Conservation (phyloP, 306 rosid species). For the Quercus berberidifolia region DNA sequence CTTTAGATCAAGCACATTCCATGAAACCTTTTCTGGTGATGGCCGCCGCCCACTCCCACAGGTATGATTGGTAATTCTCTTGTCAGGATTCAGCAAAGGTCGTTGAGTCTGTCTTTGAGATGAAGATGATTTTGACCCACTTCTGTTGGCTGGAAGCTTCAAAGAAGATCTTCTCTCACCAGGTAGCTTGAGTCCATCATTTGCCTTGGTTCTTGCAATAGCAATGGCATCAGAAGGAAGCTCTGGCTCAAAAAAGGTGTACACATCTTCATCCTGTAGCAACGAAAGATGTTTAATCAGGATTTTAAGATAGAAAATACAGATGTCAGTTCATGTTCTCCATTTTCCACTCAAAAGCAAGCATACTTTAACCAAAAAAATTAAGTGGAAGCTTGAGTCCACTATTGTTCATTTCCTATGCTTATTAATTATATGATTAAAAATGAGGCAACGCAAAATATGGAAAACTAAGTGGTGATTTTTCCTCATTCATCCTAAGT, state of each 20-base stretch:
- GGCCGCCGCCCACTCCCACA: conserved; percentile 34
- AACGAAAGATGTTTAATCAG: conserved; percentile 7
- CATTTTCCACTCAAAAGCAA: background rate
- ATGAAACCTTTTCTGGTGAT: conserved; percentile 67
- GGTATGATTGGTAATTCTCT: conserved; percentile 46
- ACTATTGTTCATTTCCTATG: background rate
- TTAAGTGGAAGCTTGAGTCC: background rate
- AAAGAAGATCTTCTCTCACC: conserved; percentile 51
- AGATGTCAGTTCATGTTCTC: background rate
- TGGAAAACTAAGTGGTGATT: background rate
- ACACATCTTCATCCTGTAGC: conserved; percentile 91
- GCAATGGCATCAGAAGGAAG: conserved; percentile 46
- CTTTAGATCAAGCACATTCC: conserved; percentile 92
- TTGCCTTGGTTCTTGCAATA: conserved; percentile 47
- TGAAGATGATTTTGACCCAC: conserved; percentile 47
- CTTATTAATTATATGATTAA: background rate
- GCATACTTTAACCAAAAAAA: background rate
- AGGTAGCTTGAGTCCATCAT: conserved; percentile 50
- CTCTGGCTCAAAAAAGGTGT: conserved; percentile 89
- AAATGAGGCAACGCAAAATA: background rate
- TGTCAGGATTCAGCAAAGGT: conserved; percentile 38
- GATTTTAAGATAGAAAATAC: background rate
- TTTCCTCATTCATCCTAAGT: background rate
- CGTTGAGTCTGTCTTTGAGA: conserved; percentile 48
- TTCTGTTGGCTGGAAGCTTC: conserved; percentile 46